Base-by-base conservation (phyloP, 2,329 filamentous ascomycete genomes). In the Claviceps capensis region DNA sequence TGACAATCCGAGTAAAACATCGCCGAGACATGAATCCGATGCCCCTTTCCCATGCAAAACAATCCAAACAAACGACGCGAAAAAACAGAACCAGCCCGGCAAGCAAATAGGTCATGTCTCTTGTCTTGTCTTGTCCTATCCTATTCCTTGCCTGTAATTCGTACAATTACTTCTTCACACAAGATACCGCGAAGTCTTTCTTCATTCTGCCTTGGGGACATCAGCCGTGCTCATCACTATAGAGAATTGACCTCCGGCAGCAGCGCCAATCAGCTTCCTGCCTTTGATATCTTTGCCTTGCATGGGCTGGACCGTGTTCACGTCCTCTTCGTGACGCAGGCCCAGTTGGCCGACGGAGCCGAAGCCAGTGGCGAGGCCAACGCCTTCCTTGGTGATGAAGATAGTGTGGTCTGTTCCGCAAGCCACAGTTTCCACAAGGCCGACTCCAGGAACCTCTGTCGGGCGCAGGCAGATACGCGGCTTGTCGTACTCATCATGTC, bases 211-310 rank as follows among this genome's bases (percentile, higher is more conserved):
- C 48, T 48, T 19, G 22, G 52, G 45, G 3, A 42, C 48, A 16
- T 43, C 62, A 23, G 69, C 59, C 54, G 63, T 63, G 50, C 76
- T 75, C 9, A 75, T 73, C n/a, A 87, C 60, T 23, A 87, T 69
- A 1, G 82, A 85, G 66, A 81, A 96, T 63, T 96, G 90, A 5
- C 89, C 89, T 57, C 91, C 90, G n/a, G 85, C 85, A 44, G 86
- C 87, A n/a, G 86, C 86, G 68, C 77, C 88, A 37, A 82, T 75
- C 44, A 96, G 75, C 66, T 83, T 81, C 69, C 85, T 83, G 43
- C 80, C 86, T 34, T 82, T 77, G 30, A 93, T 79, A 43, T 88
- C 89, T 13, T 83, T 86, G 71, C 95, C 95, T 62, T 94, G 86
- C 52, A 96, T 86, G 48, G 83, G 62, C 0, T 85, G 93, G 0